A percentile compares a stretch with the other conserved stretches of the same genome.
phyloP scores from a whole-genome alignment of 345 rosid species.

The Camelina neglecta region DNA sequence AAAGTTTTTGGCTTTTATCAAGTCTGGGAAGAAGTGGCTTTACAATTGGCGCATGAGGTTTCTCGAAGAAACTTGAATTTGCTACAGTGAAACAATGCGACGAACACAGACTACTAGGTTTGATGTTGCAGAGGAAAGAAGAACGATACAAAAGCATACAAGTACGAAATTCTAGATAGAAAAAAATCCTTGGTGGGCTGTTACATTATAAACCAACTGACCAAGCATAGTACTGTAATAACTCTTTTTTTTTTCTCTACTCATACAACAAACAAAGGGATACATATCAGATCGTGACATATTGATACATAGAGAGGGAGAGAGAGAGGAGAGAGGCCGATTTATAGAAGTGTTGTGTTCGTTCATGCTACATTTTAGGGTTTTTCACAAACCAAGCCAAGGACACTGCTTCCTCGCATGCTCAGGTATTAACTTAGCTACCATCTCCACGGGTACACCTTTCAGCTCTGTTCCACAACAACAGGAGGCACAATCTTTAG shows the following conservation, averaged over 20 bases:
- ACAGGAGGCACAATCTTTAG: no score
- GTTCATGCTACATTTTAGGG: conserved; percentile 27
- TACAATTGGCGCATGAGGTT: neutral
- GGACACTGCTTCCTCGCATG: conserved; percentile 89
- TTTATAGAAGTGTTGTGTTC: conserved; percentile 8
- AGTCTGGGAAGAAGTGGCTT: neutral
- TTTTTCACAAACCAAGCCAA: conserved; percentile 64
- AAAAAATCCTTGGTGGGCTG: conserved; percentile 1
- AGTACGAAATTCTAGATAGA: neutral
- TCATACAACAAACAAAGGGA: conserved; percentile 41
- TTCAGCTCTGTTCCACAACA: conserved; percentile 66
- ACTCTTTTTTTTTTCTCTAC: conserved; percentile 31
- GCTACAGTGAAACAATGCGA: neutral
- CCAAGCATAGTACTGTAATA: neutral
- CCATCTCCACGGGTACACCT: conserved; percentile 71
- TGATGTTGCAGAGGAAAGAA: neutral
- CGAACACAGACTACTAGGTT: neutral
- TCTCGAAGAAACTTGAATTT: neutral
- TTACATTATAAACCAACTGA: conserved; percentile 33
- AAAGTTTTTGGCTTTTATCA: neutral
- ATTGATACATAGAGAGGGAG: conserved; percentile 25
- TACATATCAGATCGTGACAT: conserved; percentile 42
- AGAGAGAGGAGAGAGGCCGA: neutral
- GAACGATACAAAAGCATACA: neutral
- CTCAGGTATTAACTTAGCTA: conserved; percentile 78